phyloP scores from a whole-genome alignment of 2,329 filamentous ascomycete genomes.

The Diplodia intermedia region DNA sequence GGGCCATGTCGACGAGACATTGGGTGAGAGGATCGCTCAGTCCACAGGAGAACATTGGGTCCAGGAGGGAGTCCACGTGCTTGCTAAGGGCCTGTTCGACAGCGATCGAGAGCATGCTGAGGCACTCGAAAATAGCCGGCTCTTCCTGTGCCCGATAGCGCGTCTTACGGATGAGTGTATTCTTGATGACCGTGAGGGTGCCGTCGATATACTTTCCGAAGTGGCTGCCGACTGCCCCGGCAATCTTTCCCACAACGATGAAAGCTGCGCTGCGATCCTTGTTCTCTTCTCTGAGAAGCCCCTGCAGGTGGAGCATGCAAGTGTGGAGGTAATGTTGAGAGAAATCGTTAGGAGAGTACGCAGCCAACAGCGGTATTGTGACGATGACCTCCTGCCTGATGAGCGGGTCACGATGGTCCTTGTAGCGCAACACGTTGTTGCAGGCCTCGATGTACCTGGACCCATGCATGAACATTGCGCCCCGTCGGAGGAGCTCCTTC shows the following conservation, averaged over 20 bases:
- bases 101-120: conserved; percentile 93
- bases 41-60: conserved; percentile 96
- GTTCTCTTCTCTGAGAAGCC: conserved; percentile 85
- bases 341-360: conserved; percentile 91
- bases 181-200: conserved; percentile 90
- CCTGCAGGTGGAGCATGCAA: conserved; percentile 95
- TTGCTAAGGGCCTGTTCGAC: conserved; percentile 97
- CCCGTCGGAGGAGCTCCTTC: conserved; percentile 90
- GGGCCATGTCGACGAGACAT: conserved; percentile 96
- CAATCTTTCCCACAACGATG: conserved; percentile 92
- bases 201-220: conserved; percentile 95
- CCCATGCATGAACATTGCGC: conserved; percentile 99
- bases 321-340: conserved; percentile 86
- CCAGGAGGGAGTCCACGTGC: conserved; percentile 94
- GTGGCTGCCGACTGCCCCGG: conserved; percentile 92
- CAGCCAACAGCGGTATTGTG: conserved; percentile 90
- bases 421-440: conserved; percentile 89
- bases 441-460: conserved; percentile 85
- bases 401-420: conserved; percentile 87
- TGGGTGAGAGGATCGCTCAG: conserved; percentile 93
- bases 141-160: conserved; percentile 63
- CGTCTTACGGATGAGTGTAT: conserved; percentile 84
- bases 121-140: conserved; percentile 91
- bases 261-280: conserved; percentile 95
- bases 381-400: conserved; percentile 89